A percentile compares a stretch with the other conserved stretches of the same genome.
Evolutionary conservation across 306 rosid species (phyloP).

Genomic region (Glycine tomentella): DNA sequence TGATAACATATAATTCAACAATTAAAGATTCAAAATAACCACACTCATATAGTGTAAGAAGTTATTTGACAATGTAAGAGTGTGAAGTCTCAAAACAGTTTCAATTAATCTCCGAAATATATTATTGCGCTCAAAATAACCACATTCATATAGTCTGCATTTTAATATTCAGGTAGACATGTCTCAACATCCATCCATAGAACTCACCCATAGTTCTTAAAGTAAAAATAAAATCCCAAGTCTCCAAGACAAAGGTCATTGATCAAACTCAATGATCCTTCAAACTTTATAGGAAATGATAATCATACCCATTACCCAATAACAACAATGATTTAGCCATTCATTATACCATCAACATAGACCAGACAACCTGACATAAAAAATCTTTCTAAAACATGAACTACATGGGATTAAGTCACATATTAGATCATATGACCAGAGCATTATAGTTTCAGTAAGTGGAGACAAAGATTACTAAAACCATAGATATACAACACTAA

Average conservation of each 20-base stretch:
- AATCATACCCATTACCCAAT: conserved; percentile 23
- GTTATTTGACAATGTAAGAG: conserved; percentile 13
- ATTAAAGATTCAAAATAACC: conserved; percentile 29
- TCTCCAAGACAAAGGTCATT: conserved; percentile 14
- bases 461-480: conserved; percentile 13
- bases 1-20: not conserved
- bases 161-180: conserved; percentile 8
- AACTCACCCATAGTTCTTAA: conserved; percentile 25
- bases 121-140: not conserved
- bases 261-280: conserved; percentile 16
- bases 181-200: conserved; percentile 21
- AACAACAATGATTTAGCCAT: not conserved
- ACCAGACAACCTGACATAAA: not conserved
- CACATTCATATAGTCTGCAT: not conserved
- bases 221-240: conserved; percentile 17
- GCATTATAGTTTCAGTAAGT: conserved; percentile 5
- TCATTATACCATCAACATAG: not conserved
- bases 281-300: conserved; percentile 19
- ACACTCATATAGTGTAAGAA: not conserved
- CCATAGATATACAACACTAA: conserved; percentile 4
- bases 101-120: not conserved
- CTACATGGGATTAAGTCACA: not conserved
- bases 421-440: not conserved
- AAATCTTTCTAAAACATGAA: not conserved
- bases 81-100: not conserved